Base-by-base conservation (phyloP, 225 moss, liverwort and hornwort species). In the Bryoerythrophyllum caledonicum region DNA sequence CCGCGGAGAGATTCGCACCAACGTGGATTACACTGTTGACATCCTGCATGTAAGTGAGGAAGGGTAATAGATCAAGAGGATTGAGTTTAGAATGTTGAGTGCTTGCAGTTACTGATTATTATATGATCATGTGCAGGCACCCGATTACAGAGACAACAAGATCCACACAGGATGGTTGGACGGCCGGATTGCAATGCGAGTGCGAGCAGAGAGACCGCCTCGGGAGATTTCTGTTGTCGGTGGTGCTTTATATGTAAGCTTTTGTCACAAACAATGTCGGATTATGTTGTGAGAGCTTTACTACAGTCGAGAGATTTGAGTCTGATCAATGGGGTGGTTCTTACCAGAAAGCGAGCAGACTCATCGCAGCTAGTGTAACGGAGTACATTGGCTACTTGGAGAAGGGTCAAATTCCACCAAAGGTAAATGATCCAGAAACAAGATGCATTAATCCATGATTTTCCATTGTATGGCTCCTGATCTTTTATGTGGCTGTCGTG, bases 101-200 rank as follows among this genome's bases (percentile, higher is more conserved):
- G 32, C 46, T 46, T 59, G 15, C 27, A 75, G 63, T 68, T 55
- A 43, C 35, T 64, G 21, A 76, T 71, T 66, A 76, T 71, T 66
- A 26, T 43, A 24, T 72, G 23, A 30, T 35, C 35, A 10, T 82
- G 64, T 65, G 67, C 87, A 99, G 99, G 88, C 90, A 48, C 88
- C 95, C 13, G 99, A 90, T 1, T 99, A 93, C 73, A 84, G 86
- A 80, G 93, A 99, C 54, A 95, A 99, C 63, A 84, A 87, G 74
- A 93, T 99, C 56, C 99, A 95, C 44, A 99, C 99, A 70, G 99
- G 99, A 37, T 99, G 99, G 99, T 81, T 99, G 62, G 99, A 99
- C 70, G 86, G 60, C 78, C 95, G 95, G 65, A 99, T 99, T 76
- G 99, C 99, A 34, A 95, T 88, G 81, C 94, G 99, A 63, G 93